phyloP scores from a whole-genome alignment of 208 protist genomes.

The Leishmania arabica region DNA sequence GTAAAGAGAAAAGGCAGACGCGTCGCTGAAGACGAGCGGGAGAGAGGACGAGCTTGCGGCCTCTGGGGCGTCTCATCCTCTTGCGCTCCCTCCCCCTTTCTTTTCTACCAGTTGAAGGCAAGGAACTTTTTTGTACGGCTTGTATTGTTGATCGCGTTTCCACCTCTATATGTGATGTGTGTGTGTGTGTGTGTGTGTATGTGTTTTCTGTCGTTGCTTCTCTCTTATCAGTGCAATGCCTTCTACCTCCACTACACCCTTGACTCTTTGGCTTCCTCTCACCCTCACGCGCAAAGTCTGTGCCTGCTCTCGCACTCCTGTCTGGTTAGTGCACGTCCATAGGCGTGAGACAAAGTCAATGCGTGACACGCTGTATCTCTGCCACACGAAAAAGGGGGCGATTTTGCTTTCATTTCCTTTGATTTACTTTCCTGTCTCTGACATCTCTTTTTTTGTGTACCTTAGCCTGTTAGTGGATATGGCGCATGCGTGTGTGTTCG shows the following conservation, averaged over 20 bases:
- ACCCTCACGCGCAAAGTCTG: neutral
- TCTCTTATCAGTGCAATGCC: neutral
- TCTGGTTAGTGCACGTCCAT: neutral
- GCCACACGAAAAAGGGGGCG: neutral
- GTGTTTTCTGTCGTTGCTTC: neutral
- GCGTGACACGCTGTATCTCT: neutral
- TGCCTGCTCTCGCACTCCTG: neutral
- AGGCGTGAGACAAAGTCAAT: neutral
- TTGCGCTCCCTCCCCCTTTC: neutral
- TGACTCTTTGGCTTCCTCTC: neutral
- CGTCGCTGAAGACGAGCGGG: neutral
- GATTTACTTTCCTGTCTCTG: neutral
- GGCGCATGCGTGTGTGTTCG: neutral
- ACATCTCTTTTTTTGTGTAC: neutral
- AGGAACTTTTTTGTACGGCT: constrained; percentile 1
- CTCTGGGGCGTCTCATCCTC: neutral
- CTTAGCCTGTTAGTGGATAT: neutral
- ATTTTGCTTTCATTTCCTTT: neutral
- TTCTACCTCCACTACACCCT: neutral
- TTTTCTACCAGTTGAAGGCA: neutral
- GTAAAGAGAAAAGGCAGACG: neutral
- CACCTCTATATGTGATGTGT: neutral
- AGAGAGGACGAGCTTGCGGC: neutral
- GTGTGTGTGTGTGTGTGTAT: neutral
- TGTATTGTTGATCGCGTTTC: neutral